Conservation (phyloP, 306 rosid genomes). For the Quercus aquifolioides region DNA sequence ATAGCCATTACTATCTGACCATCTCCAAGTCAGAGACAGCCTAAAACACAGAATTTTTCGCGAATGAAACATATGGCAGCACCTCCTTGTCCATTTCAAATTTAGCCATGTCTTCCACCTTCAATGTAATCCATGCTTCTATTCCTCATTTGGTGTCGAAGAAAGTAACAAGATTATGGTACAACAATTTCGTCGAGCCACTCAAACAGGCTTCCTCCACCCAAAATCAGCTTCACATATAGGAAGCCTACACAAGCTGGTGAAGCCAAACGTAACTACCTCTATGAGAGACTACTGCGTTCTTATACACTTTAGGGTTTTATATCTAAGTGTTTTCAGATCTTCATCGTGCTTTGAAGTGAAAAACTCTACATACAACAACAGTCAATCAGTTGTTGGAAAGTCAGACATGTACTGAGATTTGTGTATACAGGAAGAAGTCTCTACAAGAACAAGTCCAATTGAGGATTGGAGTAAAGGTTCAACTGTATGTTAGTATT, state of each 20-base stretch:
- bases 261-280: conserved; percentile 27
- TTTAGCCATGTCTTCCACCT: conserved; percentile 31
- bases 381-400: no score
- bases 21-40: no score
- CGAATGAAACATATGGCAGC: conserved; percentile 10
- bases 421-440: no score
- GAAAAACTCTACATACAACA: no score
- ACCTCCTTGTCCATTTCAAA: conserved; percentile 27
- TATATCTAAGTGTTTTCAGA: rapidly evolving
- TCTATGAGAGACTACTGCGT: not conserved
- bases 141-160: conserved; percentile 26
- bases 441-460: no score
- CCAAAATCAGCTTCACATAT: conserved; percentile 31
- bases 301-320: no score
- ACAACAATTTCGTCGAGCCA: conserved; percentile 12
- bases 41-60: not conserved
- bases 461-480: no score
- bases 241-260: conserved; percentile 37
- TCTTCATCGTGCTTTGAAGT: no score
- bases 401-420: no score
- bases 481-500: no score
- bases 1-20: no score
- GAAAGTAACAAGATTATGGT: conserved; percentile 20
- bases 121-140: conserved; percentile 28
- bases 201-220: conserved; percentile 36